A percentile compares a stretch with the other conserved stretches of the same genome.
These are phyloP conservation scores for Schizochytrium sp. DNA, from an alignment of 108 stramenopile species.

Conservation along the genomic window DNA sequence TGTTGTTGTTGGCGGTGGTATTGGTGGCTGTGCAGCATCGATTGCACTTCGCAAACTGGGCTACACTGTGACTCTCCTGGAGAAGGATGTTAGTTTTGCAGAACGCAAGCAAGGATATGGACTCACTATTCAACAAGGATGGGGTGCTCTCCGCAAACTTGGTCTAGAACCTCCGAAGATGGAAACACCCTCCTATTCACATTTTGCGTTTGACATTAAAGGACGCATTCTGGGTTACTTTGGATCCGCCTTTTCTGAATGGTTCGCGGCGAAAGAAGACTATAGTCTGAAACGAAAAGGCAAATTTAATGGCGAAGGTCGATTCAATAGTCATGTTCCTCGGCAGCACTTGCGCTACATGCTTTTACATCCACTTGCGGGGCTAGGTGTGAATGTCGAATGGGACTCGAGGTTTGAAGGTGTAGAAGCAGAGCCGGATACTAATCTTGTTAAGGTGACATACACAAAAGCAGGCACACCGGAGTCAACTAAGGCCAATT, in stretches of 20 bases:
- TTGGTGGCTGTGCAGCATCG: constrained; percentile 85
- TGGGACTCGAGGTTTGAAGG: constrained; percentile 61
- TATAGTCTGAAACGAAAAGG: constrained; percentile 61
- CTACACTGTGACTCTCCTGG: constrained; percentile 80
- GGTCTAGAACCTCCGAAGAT: constrained; percentile 67
- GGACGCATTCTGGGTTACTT: constrained; percentile 61
- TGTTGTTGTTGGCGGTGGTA: constrained; percentile 82
- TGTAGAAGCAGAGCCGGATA: not conserved
- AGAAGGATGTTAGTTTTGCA: constrained; percentile 81
- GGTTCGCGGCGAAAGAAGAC: not conserved
- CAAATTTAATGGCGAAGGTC: constrained; percentile 63
- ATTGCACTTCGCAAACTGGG: constrained; percentile 82
- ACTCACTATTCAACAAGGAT: constrained; percentile 89
- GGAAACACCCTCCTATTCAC: constrained; percentile 59
- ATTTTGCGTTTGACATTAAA: constrained; percentile 50
- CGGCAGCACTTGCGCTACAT: not conserved
- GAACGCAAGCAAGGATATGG: constrained; percentile 87
- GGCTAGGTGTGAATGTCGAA: constrained; percentile 63
- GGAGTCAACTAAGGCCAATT: not conserved
- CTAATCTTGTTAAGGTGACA: not conserved
- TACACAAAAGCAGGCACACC: no score
- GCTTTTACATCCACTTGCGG: not conserved
- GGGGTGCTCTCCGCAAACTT: constrained; percentile 78
- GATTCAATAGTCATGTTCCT: constrained; percentile 74
- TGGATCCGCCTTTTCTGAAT: constrained; percentile 48